Base-by-base conservation (phyloP, 108 stramenopile genomes). In the Epipyxis sp. region DNA sequence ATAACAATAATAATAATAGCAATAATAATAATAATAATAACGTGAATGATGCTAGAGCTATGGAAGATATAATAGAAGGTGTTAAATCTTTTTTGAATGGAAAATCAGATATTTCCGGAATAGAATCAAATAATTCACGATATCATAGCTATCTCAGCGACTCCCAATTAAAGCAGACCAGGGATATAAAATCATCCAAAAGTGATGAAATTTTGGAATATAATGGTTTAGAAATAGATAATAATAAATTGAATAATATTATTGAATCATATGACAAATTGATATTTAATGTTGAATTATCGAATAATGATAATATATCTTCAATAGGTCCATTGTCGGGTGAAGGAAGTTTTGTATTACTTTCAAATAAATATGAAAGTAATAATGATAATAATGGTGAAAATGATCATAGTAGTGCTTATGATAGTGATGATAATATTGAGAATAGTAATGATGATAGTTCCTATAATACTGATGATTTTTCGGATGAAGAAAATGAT, bases 341-440 rank as follows among this genome's bases (percentile, higher is more conserved):
- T 16, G 25, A 57, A 25, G 16, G 16, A 20, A 57, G 16, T 57
- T 16, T 20, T 57, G 54, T 20, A 20, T 16, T 25, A 20, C 54
- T 20, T 16, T 25, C 20, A 20, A 25, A 25, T 57, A 25, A 16
- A 57, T 25, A 16, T 16, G 54, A 20, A 25, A 25, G 20, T 57
- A 25, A 20, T 57, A 29, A 65, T 13, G 61, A 65, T 65, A 29
- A 10, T 29, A 32, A 65, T 37, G 34, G 25, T 32, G 61, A 65
- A 29, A 57, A 25, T 57, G 54, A 57, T 57, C 20, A 57, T 57
- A 25, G 25, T 20, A 57, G 54, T 25, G 25, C 20, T 25, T 25
- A 25, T 25, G 54, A 57, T 57, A 65, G 61, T 65, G 61, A 65
- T 25, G 61, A 65, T 65, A 32, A 37, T 32, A 65, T 16, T 32